Conservation (phyloP, 169 alveolate genomes). For the Theileria equi region DNA sequence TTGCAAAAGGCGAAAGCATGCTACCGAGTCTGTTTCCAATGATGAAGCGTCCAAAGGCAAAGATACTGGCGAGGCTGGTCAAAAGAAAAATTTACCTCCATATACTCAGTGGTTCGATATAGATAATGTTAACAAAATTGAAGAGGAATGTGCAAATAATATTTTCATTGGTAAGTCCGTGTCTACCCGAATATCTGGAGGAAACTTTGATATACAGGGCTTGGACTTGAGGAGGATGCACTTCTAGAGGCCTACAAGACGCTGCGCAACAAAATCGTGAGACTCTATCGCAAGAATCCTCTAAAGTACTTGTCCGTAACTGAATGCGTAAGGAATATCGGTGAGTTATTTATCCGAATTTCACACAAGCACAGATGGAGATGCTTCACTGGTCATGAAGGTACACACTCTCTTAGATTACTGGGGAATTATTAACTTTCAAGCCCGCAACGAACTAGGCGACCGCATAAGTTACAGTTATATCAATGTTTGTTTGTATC, state of each 20-base stretch:
- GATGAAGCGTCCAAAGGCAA: no score
- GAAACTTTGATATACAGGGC: not conserved
- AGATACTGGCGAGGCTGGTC: no score
- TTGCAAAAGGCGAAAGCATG: not conserved
- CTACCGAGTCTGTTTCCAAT: not conserved
- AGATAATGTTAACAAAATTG: conserved; percentile 19
- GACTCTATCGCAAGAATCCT: conserved; percentile 52
- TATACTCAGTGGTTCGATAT: conserved; percentile 39
- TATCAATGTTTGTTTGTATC: not conserved
- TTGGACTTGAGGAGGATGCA: conserved; percentile 6
- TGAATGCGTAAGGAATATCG: conserved; percentile 56
- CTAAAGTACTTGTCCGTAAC: conserved; percentile 54
- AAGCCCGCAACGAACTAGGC: conserved; percentile 47
- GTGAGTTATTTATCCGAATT: conserved; percentile 1
- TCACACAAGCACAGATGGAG: conserved; percentile 47
- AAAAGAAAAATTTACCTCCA: not conserved
- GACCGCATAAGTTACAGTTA: conserved; percentile 35
- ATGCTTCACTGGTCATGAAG: conserved; percentile 67
- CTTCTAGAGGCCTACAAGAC: conserved; percentile 18
- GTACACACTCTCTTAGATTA: conserved; percentile 68
- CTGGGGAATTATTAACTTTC: conserved; percentile 78
- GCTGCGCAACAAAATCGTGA: conserved; percentile 49
- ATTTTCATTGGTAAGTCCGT: conserved; percentile 25
- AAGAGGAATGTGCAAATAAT: conserved; percentile 30
- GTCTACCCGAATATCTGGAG: not conserved